These are phyloP conservation scores for Auriscalpium orientale DNA, from an alignment of 768 basidiomycete species.

Conservation along the genomic window DNA sequence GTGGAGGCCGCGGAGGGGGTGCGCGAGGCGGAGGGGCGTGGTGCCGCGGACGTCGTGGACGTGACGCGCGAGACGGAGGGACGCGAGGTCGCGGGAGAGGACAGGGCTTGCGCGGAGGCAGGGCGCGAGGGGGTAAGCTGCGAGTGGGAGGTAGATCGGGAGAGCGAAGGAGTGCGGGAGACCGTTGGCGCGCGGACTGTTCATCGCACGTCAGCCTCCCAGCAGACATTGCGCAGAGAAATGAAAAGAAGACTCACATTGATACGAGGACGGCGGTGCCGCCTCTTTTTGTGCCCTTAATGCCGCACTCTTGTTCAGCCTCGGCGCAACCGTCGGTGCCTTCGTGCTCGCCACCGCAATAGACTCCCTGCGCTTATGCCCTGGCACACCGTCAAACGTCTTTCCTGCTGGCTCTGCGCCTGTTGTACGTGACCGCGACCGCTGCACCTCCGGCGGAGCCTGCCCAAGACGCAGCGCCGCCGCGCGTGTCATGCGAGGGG, in stretches of 20 bases:
- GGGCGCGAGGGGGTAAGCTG: neutral
- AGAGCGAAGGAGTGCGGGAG: slow-evolving; percentile 4
- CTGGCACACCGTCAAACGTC: slow-evolving; percentile 75
- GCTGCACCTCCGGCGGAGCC: slow-evolving; percentile 30
- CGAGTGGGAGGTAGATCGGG: slow-evolving; percentile 1
- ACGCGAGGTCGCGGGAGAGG: slow-evolving; percentile 2
- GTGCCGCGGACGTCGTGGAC: slow-evolving; percentile 66
- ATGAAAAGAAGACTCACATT: slow-evolving; percentile 3
- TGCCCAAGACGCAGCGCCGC: slow-evolving; percentile 58
- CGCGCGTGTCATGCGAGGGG: slow-evolving; percentile 71
- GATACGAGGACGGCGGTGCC: neutral
- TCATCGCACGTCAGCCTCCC: neutral
- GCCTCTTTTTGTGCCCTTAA: slow-evolving; percentile 22
- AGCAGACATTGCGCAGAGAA: neutral
- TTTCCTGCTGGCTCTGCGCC: slow-evolving; percentile 23
- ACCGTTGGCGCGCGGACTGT: slow-evolving; percentile 4
- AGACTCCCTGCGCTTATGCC: slow-evolving; percentile 73
- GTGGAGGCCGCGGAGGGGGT: slow-evolving; percentile 18
- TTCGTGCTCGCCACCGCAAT: slow-evolving; percentile 56
- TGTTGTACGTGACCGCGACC: slow-evolving; percentile 20
- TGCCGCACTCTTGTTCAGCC: slow-evolving; percentile 36
- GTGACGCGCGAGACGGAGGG: slow-evolving; percentile 12
- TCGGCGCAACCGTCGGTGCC: slow-evolving; percentile 36
- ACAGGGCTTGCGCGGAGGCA: neutral
- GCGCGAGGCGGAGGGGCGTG: slow-evolving; percentile 16